phyloP scores from a whole-genome alignment of 345 rosid genomes.

The Brassica incana region DNA sequence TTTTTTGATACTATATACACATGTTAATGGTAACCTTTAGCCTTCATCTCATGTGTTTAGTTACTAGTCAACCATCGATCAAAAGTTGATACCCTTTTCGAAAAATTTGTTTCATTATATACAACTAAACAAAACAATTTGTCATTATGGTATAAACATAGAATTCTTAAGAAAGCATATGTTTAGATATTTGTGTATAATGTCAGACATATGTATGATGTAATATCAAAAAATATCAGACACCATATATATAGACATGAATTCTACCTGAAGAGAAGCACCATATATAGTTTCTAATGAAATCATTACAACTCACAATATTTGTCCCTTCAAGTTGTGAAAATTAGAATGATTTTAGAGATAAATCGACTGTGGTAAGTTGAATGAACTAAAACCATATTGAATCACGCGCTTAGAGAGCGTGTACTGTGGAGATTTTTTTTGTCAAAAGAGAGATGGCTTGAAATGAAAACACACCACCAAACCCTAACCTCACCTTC shows the following conservation, averaged over 20 bases:
- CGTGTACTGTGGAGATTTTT: neutral
- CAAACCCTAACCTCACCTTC: constrained; percentile 49
- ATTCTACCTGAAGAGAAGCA: constrained; percentile 16
- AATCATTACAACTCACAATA: neutral
- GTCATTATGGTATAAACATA: constrained; percentile 21
- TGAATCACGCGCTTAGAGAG: constrained; percentile 26
- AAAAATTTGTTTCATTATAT: constrained; percentile 6
- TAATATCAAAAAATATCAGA: constrained; percentile 11
- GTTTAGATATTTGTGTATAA: constrained; percentile 5
- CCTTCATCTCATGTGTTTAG: constrained; percentile 20
- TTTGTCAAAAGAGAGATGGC: constrained; percentile 1
- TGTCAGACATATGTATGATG: constrained; percentile 4
- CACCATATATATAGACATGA: constrained; percentile 17
- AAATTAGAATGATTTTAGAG: neutral
- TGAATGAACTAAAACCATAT: neutral
- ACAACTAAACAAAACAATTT: constrained; percentile 2
- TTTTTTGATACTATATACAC: neutral
- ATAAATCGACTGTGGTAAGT: neutral
- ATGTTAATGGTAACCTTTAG: neutral
- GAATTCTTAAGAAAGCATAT: neutral
- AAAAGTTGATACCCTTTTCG: neutral
- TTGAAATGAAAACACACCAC: constrained; percentile 50
- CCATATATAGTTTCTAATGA: neutral
- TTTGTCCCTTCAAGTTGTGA: neutral
- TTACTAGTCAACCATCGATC: constrained; percentile 19